Evolutionary conservation across 148 eudicot species (phyloP).

Genomic region (Chenopodium quinoa): DNA sequence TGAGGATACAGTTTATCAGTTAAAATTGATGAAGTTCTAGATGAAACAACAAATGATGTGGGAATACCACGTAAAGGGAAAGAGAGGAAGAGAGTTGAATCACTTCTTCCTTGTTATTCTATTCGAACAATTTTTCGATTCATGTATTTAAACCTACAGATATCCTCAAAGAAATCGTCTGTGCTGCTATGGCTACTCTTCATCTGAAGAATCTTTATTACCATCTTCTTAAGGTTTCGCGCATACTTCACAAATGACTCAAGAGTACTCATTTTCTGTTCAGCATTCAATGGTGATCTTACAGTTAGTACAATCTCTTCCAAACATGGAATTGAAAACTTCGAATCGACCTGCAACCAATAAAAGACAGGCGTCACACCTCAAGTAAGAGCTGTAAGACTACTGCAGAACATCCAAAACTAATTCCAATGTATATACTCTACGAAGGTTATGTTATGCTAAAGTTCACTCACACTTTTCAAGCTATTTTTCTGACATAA

Average conservation of each 20-base stretch:
- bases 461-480: conserved; percentile 54
- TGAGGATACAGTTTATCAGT: conserved; percentile 11
- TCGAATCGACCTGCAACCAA: conserved; percentile 64
- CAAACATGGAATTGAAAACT: conserved; percentile 66
- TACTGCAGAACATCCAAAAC: background rate
- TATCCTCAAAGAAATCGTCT: conserved; percentile 90
- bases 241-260: conserved; percentile 76
- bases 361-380: conserved; percentile 13
- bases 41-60: conserved; percentile 23
- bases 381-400: background rate
- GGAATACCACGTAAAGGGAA: background rate
- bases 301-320: conserved; percentile 76
- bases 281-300: conserved; percentile 91
- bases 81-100: background rate
- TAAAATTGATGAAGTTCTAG: background rate
- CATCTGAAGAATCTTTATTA: conserved; percentile 83
- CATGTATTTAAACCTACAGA: conserved; percentile 65
- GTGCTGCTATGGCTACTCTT: conserved; percentile 88
- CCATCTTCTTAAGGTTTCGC: conserved; percentile 66
- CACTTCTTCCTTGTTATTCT: conserved; percentile 37
- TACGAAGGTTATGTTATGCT: background rate
- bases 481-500: conserved; percentile 90
- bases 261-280: conserved; percentile 89
- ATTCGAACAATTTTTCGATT: conserved; percentile 63
- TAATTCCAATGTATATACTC: background rate